phyloP scores from a whole-genome alignment of 352 stramenopile species.

The Globisporangium echinulatum region DNA sequence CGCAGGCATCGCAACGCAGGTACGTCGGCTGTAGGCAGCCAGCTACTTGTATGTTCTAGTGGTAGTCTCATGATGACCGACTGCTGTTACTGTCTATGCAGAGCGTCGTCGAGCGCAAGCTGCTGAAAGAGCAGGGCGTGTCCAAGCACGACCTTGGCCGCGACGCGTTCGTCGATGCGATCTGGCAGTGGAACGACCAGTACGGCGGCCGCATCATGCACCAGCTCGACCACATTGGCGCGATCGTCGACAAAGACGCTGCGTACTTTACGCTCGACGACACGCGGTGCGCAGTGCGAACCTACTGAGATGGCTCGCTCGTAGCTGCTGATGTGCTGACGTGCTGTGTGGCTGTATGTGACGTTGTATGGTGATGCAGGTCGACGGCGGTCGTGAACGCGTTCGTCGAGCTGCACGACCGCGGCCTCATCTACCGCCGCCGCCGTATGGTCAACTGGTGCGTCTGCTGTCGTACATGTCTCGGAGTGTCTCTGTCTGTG shows the following conservation, averaged over 20 bases:
- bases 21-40: background rate
- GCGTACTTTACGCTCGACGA: slow-evolving; percentile 99
- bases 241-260: slow-evolving; percentile 94
- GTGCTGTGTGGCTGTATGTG: background rate
- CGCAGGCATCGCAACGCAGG: slow-evolving; percentile 98
- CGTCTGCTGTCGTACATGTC: slow-evolving; percentile 17
- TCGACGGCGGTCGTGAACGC: slow-evolving; percentile 52
- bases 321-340: background rate
- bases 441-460: slow-evolving; percentile 98
- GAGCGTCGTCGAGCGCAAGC: slow-evolving; percentile 98
- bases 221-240: slow-evolving; percentile 93
- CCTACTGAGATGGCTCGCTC: too few species aligned
- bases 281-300: slow-evolving; percentile 66
- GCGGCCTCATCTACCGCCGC: slow-evolving; percentile 95
- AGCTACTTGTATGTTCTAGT: background rate
- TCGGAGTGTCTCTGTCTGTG: too few species aligned
- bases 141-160: slow-evolving; percentile 94
- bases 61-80: background rate
- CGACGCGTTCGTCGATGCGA: slow-evolving; percentile 94
- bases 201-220: slow-evolving; percentile 95
- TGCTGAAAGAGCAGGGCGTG: slow-evolving; percentile 91
- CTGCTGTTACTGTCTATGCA: slow-evolving; percentile 8
- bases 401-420: slow-evolving; percentile 91
- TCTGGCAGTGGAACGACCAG: slow-evolving; percentile 98
- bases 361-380: slow-evolving; percentile 6